Conservation (phyloP, 2,329 filamentous ascomycete genomes). For the Rhinocladiella mackenziei region DNA sequence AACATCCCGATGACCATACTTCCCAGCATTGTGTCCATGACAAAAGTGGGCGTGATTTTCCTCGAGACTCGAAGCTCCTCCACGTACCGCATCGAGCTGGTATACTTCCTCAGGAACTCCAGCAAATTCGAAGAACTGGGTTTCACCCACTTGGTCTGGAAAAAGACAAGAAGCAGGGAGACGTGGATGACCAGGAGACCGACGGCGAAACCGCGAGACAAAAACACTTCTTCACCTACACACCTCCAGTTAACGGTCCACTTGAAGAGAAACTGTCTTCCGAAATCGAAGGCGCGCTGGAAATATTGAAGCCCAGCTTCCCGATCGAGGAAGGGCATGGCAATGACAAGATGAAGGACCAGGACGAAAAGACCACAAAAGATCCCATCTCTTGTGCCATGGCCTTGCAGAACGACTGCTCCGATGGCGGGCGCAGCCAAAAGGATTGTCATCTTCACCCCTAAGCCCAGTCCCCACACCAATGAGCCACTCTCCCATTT, state of each 20-base stretch:
- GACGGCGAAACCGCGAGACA: slow-evolving; percentile 66
- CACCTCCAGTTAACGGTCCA: slow-evolving; percentile 99
- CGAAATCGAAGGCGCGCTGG: slow-evolving; percentile 81
- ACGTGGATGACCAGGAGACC: slow-evolving; percentile 63
- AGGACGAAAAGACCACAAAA: slow-evolving; percentile 67
- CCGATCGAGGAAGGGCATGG: slow-evolving; percentile 12
- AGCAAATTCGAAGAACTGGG: slow-evolving; percentile 57
- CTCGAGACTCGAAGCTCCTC: slow-evolving; percentile 36
- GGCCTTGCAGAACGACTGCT: slow-evolving; percentile 67
- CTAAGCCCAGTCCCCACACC: slow-evolving; percentile 72
- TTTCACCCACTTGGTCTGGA: slow-evolving; percentile 65
- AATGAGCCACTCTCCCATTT: slow-evolving; percentile 70
- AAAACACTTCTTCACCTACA: slow-evolving; percentile 75
- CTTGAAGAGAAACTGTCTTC: slow-evolving; percentile 86
- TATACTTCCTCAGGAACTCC: slow-evolving; percentile 50
- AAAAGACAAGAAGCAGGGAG: slow-evolving; percentile 63
- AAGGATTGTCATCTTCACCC: slow-evolving; percentile 92
- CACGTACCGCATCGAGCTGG: slow-evolving; percentile 30
- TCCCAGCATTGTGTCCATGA: slow-evolving; percentile 71
- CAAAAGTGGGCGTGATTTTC: slow-evolving; percentile 65
- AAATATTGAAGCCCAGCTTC: slow-evolving; percentile 59
- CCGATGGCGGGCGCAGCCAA: slow-evolving; percentile 78
- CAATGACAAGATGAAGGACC: slow-evolving; percentile 65
- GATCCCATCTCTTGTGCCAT: slow-evolving; percentile 63
- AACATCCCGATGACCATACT: slow-evolving; percentile 76